phyloP scores from a whole-genome alignment of 2,329 filamentous ascomycete genomes.

The Fusarium vanettenii region DNA sequence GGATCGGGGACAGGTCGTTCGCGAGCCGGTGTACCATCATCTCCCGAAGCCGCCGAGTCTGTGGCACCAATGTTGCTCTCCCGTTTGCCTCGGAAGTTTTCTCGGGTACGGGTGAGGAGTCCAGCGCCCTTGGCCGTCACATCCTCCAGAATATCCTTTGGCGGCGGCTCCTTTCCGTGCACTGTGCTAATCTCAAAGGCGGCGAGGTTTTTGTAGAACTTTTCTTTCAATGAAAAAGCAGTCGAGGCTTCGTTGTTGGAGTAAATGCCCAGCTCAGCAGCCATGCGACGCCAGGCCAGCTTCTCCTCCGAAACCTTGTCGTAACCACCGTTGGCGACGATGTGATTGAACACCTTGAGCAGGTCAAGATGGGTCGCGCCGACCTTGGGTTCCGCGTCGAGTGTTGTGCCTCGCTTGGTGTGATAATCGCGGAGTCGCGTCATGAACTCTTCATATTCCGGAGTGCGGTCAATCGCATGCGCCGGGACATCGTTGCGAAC shows the following conservation, averaged over 20 bases:
- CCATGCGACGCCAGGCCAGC: slow-evolving; percentile 85
- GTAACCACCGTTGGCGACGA: slow-evolving; percentile 84
- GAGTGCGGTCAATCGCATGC: slow-evolving; percentile 67
- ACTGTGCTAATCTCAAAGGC: slow-evolving; percentile 87
- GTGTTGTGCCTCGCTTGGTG: slow-evolving; percentile 79
- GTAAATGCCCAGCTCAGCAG: slow-evolving; percentile 79
- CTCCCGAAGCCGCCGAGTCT: slow-evolving; percentile 69
- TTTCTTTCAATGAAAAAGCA: slow-evolving; percentile 86
- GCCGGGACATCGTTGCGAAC: slow-evolving; percentile 51
- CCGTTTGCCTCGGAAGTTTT: slow-evolving; percentile 73
- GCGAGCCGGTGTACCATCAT: slow-evolving; percentile 69
- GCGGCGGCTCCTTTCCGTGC: slow-evolving; percentile 84
- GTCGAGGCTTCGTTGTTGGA: slow-evolving; percentile 83
- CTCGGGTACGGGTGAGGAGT: slow-evolving; percentile 80
- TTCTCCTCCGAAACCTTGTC: slow-evolving; percentile 87
- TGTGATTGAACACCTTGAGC: slow-evolving; percentile 80
- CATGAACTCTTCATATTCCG: slow-evolving; percentile 85
- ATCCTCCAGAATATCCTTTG: slow-evolving; percentile 88
- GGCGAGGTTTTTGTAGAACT: slow-evolving; percentile 89
- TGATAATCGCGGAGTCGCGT: slow-evolving; percentile 79
- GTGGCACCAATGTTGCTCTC: slow-evolving; percentile 62
- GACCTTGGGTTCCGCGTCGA: slow-evolving; percentile 86
- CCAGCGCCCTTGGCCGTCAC: slow-evolving; percentile 87
- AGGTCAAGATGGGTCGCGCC: slow-evolving; percentile 82
- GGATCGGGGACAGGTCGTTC: slow-evolving; percentile 64